Percentiles rank a stretch among this genome's conserved stretches.
phyloP scores from a whole-genome alignment of 768 basidiomycete species.

The Multifurca ochricompacta region DNA sequence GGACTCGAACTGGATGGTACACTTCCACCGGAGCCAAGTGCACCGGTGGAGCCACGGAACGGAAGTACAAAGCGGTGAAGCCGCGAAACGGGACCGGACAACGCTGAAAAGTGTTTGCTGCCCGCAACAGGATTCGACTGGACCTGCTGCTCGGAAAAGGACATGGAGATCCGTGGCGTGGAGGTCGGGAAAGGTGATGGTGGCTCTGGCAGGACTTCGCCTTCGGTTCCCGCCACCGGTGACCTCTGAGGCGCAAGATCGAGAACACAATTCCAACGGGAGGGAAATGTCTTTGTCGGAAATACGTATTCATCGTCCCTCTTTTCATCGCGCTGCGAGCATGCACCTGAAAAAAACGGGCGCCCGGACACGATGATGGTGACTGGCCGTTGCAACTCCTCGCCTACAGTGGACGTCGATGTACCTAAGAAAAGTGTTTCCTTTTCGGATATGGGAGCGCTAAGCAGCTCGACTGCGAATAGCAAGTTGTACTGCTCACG shows the following conservation, averaged over 20 bases:
- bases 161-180: slow-evolving; percentile 16
- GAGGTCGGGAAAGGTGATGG: slow-evolving; percentile 67
- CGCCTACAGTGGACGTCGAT: neutral
- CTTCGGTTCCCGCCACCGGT: slow-evolving; percentile 24
- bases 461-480: slow-evolving; percentile 80
- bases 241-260: slow-evolving; percentile 47
- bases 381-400: slow-evolving; percentile 17
- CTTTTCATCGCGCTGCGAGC: slow-evolving; percentile 7
- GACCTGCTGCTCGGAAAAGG: slow-evolving; percentile 22
- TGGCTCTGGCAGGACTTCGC: slow-evolving; percentile 59
- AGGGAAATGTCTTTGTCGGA: slow-evolving; percentile 71
- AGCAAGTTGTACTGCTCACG: slow-evolving; percentile 83
- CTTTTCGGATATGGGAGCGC: slow-evolving; percentile 50
- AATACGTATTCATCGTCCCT: slow-evolving; percentile 29
- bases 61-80: slow-evolving; percentile 25
- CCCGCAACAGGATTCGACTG: slow-evolving; percentile 37
- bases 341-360: slow-evolving; percentile 41
- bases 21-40: slow-evolving; percentile 24
- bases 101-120: slow-evolving; percentile 43
- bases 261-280: slow-evolving; percentile 85
- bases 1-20: slow-evolving; percentile 3
- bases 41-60: slow-evolving; percentile 26
- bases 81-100: slow-evolving; percentile 27
- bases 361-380: slow-evolving; percentile 70
- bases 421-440: slow-evolving; percentile 25